Evolutionary conservation across 176 grass and related monocot genomes (phyloP), one percentile per base, ranked within the genome.

Genomic region (Canna indica): DNA sequence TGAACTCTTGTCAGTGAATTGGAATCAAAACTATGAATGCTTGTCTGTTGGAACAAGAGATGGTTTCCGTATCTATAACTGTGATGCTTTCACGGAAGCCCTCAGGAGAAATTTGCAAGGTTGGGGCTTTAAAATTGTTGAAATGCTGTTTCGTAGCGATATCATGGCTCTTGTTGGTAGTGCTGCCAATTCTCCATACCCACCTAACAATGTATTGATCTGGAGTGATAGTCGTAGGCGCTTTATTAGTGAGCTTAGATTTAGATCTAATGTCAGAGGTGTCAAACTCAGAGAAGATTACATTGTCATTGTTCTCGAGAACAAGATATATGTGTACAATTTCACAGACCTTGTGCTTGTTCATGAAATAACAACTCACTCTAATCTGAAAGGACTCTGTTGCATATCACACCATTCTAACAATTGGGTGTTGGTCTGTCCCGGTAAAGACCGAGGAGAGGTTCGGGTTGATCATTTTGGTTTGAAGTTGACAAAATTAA

Each of bases 381-480:
- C 59, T 36, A 80, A 79, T 74, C 74, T 35, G 13, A 77, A 69
- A 62, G 80, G 79, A 29, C 63, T 90, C 7, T 82, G 69, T 18
- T 74, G 83, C 70, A 67, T 75, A 63, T 90, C 79, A n/a, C 77
- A 73, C 61, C 48, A 56, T 36, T 68, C 46, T 41, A 71, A 76
- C 28, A 86, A 56, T 12, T 45, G 11, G 20, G 83, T 90, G 30
- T 45, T 80, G 36, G 46, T 64, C 29, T 74, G 77, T 70, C 80
- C 74, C 58, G 82, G 81, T 2, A 59, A 38, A 41, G 24, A 2
- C 38, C 42, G 15, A 4, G 87, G 91, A 2, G 74, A 85, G 82
- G 84, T 87, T 28, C 77, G 84, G 38, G 77, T 95, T 12, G 74
- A 87, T 30, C 22, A 79, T 50, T 71, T 90, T 7, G 71, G 76